These are phyloP conservation scores for Sphagnum fallax DNA, from an alignment of 228 moss, liverwort and hornwort species.

Conservation along the genomic window DNA sequence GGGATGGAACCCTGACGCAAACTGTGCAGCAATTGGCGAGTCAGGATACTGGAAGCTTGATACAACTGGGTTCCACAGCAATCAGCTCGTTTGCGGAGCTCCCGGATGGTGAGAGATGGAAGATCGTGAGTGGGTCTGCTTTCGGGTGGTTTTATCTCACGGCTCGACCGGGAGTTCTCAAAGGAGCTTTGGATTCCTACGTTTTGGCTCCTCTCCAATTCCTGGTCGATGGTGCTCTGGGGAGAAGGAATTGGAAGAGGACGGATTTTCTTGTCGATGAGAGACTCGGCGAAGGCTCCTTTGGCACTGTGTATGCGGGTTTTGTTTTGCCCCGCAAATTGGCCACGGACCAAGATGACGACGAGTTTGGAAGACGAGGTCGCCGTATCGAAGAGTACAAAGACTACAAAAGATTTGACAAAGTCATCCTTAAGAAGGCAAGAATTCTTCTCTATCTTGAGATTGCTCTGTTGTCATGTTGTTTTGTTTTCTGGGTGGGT, in stretches of 20 bases:
- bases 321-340: constrained; percentile 53
- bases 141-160: constrained; percentile 71
- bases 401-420: constrained; percentile 49
- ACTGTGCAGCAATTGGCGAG: constrained; percentile 31
- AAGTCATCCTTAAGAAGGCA: constrained; percentile 79
- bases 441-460: background rate
- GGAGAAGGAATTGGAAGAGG: constrained; percentile 71
- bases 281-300: constrained; percentile 86
- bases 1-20: constrained; percentile 17
- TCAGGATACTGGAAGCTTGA: constrained; percentile 10
- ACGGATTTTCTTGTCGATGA: constrained; percentile 60
- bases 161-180: constrained; percentile 73
- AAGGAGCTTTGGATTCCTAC: constrained; percentile 66
- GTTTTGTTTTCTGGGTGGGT: background rate
- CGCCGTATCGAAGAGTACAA: constrained; percentile 64
- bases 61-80: constrained; percentile 3
- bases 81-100: constrained; percentile 35
- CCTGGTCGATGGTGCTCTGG: constrained; percentile 37
- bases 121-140: constrained; percentile 29
- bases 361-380: constrained; percentile 48
- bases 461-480: background rate
- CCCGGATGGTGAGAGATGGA: constrained; percentile 37
- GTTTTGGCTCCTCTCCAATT: constrained; percentile 65
- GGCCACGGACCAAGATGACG: constrained; percentile 12
- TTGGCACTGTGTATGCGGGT: constrained; percentile 77